Evolutionary conservation across 73 alveolate genomes (phyloP).

Genomic region (Tetrahymena malaccensis): DNA sequence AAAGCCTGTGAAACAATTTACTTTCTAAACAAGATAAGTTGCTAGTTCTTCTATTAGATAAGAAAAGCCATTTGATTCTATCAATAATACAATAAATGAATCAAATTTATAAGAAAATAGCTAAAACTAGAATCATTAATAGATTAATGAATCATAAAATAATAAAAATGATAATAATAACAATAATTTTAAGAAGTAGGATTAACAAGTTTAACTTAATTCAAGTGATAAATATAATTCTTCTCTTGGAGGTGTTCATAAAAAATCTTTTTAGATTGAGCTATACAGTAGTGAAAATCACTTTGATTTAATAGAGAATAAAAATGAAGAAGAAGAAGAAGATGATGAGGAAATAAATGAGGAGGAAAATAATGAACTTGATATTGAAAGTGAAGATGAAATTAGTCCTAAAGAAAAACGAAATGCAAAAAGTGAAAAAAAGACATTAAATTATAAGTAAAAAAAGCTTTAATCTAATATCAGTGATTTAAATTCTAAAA

Average conservation of each 20-base stretch:
- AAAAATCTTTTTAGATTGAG: background rate
- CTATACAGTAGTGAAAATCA: background rate
- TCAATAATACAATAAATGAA: background rate
- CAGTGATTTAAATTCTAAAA: background rate
- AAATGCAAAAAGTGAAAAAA: background rate
- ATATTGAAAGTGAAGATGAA: background rate
- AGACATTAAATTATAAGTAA: background rate
- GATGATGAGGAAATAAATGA: background rate
- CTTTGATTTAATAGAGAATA: background rate
- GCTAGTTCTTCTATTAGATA: background rate
- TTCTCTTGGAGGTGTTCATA: background rate
- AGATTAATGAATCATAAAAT: background rate
- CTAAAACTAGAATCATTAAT: background rate
- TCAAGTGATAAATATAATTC: background rate
- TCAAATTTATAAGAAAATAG: background rate
- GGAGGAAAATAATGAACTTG: background rate
- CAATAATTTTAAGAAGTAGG: background rate
- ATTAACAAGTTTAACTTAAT: background rate
- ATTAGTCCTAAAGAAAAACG: background rate
- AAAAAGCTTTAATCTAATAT: background rate
- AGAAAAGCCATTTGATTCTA: background rate
- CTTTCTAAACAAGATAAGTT: background rate
- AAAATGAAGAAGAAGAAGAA: background rate
- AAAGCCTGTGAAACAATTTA: background rate
- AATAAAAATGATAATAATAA: background rate